These are phyloP conservation scores for Arabidopsis suecica DNA, from an alignment of 345 rosid species.

Conservation along the genomic window DNA sequence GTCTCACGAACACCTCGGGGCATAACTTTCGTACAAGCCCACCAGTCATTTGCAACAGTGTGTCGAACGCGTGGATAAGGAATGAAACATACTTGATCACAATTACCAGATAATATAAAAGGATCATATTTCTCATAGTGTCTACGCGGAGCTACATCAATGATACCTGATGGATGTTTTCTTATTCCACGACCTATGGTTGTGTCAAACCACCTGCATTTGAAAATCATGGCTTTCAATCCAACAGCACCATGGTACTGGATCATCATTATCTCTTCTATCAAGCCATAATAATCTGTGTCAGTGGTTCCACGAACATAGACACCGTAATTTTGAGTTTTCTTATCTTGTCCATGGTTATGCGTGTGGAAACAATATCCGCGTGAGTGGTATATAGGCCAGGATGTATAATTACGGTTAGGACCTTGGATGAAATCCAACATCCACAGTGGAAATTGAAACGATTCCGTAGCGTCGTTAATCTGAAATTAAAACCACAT, in stretches of 20 bases:
- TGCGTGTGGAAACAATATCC: neutral
- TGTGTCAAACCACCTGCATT: neutral
- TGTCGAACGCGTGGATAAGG: neutral
- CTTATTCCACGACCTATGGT: neutral
- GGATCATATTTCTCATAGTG: neutral
- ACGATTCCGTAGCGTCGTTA: neutral
- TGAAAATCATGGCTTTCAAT: neutral
- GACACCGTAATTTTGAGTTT: neutral
- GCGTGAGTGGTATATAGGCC: neutral
- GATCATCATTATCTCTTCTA: neutral
- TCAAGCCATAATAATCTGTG: neutral
- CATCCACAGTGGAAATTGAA: neutral
- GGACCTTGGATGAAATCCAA: neutral
- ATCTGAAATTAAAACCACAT: neutral
- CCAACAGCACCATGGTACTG: neutral
- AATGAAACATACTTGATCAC: conserved; percentile 8
- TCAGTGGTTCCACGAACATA: neutral
- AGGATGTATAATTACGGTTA: neutral
- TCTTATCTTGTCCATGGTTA: neutral
- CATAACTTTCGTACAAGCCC: neutral
- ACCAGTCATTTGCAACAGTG: neutral
- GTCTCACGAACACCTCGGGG: neutral
- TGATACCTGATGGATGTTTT: neutral
- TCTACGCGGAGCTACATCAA: neutral
- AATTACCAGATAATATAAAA: neutral